Evolutionary conservation across 805 yeast species (phyloP), one percentile per base, ranked within the genome.

Genomic region (Yamadazyma tumulicola): DNA sequence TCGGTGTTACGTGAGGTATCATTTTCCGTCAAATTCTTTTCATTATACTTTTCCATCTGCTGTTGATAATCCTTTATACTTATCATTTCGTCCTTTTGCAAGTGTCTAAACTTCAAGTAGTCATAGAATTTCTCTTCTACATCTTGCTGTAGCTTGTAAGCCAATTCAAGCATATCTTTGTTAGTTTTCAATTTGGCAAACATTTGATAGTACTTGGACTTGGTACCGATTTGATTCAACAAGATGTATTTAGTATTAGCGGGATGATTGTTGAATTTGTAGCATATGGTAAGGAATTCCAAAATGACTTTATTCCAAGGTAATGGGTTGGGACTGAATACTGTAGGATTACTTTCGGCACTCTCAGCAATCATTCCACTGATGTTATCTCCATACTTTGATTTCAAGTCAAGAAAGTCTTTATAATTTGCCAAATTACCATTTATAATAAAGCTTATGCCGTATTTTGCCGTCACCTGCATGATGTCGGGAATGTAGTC

Each of bases 291-390:
- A 19, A 79, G 49, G 43, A 76, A 85, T 41, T 85, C 82, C 29
- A 64, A 67, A 8, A 77, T 69, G 8, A 75, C 60, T 17, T 64
- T 52, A 17, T 59, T 66, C 85, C 91, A 85, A 0, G 74, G 63
- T 30, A 69, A 53, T 4, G 74, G 71, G 0, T 49, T 43, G 6
- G 54, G 51, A 19, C 57, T 55, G 55, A 93, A 93, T 24, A 85
- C 80, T 1, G 95, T 71, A 6, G 95, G 93, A 52, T 93, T 89
- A 5, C 72, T 52, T 59, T 93, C 97, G 0, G 97, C 97, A 19
- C 79, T 77, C 20, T 86, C 82, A 1, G 97, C 98, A 49, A 89
- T 79, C 98, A 93, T 91, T 5, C 86, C 89, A 4, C 97, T 95
- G n/a, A 82, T 45, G 7, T 51, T 61, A 33, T 75, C 74, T 6